Percentiles rank a stretch among this genome's conserved stretches.
Evolutionary conservation across 1,284 basidiomycete species (phyloP).

Genomic region (Malassezia vespertilionis): DNA sequence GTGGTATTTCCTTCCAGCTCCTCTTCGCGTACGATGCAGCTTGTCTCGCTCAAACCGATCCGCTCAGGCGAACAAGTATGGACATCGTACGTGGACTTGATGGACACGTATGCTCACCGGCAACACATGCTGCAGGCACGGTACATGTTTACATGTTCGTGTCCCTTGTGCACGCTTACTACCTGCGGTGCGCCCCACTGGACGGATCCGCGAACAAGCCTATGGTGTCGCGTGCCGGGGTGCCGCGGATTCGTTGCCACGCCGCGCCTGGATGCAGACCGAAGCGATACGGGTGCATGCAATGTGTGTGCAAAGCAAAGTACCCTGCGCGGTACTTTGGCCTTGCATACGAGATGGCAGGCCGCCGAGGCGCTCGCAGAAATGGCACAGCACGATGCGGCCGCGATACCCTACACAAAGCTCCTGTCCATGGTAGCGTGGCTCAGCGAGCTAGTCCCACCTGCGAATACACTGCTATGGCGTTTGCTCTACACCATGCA

Average conservation of each 20-base stretch:
- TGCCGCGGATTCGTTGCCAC: constrained; percentile 36
- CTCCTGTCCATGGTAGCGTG: constrained; percentile 17
- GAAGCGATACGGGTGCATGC: constrained; percentile 16
- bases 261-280: constrained; percentile 47
- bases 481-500: constrained; percentile 10
- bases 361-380: neutral
- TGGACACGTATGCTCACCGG: constrained; percentile 55
- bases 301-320: constrained; percentile 52
- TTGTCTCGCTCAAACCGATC: constrained; percentile 45
- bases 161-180: constrained; percentile 54
- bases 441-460: constrained; percentile 3
- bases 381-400: neutral
- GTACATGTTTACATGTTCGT: constrained; percentile 70
- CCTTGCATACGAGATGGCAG: neutral
- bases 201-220: constrained; percentile 60
- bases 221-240: constrained; percentile 52
- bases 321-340: constrained; percentile 51
- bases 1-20: constrained; percentile 63
- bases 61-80: constrained; percentile 44
- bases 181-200: constrained; percentile 18
- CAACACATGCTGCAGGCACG: constrained; percentile 61
- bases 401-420: neutral
- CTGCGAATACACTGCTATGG: constrained; percentile 12
- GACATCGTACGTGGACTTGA: constrained; percentile 75
- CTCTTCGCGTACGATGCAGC: constrained; percentile 53